These are phyloP conservation scores for Asterophora parasitica DNA, from an alignment of 768 basidiomycete genomes.

Conservation along the genomic window DNA sequence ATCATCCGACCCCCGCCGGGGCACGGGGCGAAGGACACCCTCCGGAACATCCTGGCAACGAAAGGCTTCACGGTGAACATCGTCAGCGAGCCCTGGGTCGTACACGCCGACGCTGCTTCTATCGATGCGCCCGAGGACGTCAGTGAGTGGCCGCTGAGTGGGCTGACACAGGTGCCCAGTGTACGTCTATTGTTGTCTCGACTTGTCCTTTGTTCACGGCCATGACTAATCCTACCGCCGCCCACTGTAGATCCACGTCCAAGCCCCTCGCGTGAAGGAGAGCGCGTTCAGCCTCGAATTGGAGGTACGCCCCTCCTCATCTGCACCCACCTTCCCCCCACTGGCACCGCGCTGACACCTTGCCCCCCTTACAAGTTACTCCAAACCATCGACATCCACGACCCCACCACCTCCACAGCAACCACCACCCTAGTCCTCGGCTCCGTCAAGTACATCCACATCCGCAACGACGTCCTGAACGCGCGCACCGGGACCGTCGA, in stretches of 20 bases:
- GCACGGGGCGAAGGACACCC: slow-evolving; percentile 70
- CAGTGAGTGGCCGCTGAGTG: slow-evolving; percentile 59
- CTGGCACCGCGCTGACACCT: too few species aligned
- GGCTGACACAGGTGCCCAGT: slow-evolving; percentile 52
- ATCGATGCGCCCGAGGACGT: slow-evolving; percentile 48
- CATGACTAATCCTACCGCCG: too few species aligned
- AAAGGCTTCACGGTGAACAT: slow-evolving; percentile 71
- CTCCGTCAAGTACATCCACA: slow-evolving; percentile 50
- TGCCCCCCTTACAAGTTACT: slow-evolving; percentile 37
- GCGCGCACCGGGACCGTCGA: slow-evolving; percentile 40
- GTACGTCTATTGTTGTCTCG: too few species aligned
- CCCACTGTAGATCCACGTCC: slow-evolving; percentile 40
- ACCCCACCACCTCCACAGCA: slow-evolving; percentile 30
- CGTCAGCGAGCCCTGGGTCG: slow-evolving; percentile 66
- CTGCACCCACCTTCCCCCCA: too few species aligned
- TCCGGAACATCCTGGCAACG: slow-evolving; percentile 57
- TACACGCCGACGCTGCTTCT: slow-evolving; percentile 48
- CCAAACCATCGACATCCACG: slow-evolving; percentile 35
- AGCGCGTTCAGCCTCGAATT: slow-evolving; percentile 64
- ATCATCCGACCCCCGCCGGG: too few species aligned
- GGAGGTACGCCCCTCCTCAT: slow-evolving; percentile 29
- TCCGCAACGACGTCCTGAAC: slow-evolving; percentile 49
- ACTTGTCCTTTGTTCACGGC: too few species aligned
- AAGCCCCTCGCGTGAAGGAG: slow-evolving; percentile 55
- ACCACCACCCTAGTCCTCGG: slow-evolving; percentile 46